Base-by-base conservation (phyloP, 768 basidiomycete species). In the Kondoa subrosea region DNA sequence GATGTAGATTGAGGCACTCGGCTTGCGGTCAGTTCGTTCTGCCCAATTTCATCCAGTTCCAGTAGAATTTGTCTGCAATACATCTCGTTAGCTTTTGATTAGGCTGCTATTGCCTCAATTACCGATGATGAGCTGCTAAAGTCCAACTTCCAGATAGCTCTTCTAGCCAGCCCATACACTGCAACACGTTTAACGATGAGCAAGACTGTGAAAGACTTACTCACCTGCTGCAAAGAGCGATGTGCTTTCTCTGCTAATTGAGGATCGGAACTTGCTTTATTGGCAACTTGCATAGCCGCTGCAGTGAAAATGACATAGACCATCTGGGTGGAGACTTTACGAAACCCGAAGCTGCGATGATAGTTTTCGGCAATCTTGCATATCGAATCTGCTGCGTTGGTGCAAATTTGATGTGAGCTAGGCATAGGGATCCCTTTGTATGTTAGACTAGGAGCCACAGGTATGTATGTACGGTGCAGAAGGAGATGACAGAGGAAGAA, bases 311-410 rank as follows among this genome's bases (percentile, higher is more conserved):
- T 50, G 40, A 50, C 40, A 50, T 50, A 50, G 40, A 50, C 40
- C 40, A 50, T 50, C 40, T 50, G 40, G n/a, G 61, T 63, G 3
- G 61, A 31, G 29, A 63, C 61, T 16, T 33, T 27, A 32, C 61
- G 61, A 17, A 63, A 63, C 3, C 61, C 61, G 34, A 63, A 63
- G 61, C 34, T 63, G 29, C 33, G 26, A 27, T 63, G 27, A 33
- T 30, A 30, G 16, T 63, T 27, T 17, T 17, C 30, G 26, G 33
- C 61, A 32, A 63, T 32, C 26, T 32, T 33, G 27, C 27, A 17
- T 17, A 63, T 27, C 17, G 27, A 63, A n/a, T 63, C 30, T 27
- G 61, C 61, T 29, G 61, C 61, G 29, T 27, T 32, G 61, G 61
- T 63, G 61, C 61, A 63, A 32, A 27, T 27, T 12, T 27, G 16